Conservation (phyloP, 164 flowering plant species). For the Malania oleifera region DNA sequence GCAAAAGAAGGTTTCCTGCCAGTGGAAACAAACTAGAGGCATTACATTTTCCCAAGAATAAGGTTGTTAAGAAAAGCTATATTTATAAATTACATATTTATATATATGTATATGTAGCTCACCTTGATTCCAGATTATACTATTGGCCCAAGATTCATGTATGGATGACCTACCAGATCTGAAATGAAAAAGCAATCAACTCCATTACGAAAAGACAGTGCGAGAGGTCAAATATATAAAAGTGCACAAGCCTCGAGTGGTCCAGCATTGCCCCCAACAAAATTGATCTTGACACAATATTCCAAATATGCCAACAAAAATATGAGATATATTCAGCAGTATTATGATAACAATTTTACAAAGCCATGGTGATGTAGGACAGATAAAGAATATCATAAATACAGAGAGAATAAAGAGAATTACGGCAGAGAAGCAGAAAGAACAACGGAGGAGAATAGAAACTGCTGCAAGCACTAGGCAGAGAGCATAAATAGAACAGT, state of each 20-base stretch:
- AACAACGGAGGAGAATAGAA: no score
- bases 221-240: no score
- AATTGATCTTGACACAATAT: no score
- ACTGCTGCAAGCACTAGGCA: no score
- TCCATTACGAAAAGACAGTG: neutral
- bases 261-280: no score
- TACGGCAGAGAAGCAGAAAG: no score
- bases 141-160: constrained; percentile 74
- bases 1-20: constrained; percentile 69
- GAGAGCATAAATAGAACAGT: no score
- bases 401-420: no score
- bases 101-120: neutral
- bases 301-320: neutral
- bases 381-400: no score
- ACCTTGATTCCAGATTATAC: constrained; percentile 84
- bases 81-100: neutral
- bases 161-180: constrained; percentile 80
- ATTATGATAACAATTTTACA: no score
- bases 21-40: constrained; percentile 4
- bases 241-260: no score
- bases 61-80: neutral
- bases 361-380: no score
- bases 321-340: neutral
- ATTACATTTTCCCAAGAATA: neutral
- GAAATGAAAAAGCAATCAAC: constrained; percentile 8